phyloP scores from a whole-genome alignment of 1,284 basidiomycete species.

The Puccinia hordei region DNA sequence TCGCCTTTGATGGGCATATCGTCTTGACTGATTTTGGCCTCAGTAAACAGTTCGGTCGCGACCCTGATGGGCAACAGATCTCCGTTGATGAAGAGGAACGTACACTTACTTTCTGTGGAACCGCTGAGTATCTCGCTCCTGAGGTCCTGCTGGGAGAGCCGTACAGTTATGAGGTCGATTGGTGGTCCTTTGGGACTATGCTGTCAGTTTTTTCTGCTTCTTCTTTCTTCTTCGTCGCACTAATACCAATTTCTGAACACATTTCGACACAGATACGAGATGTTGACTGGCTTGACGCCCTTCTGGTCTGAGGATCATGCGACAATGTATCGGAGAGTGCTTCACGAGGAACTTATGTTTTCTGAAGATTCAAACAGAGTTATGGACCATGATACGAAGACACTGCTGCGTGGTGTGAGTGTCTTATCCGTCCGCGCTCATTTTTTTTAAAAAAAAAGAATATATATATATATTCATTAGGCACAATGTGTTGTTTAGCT shows the following conservation, averaged over 20 bases:
- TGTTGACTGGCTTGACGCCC: constrained; percentile 68
- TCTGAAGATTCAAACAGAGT: constrained; percentile 73
- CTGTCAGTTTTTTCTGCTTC: constrained; percentile 86
- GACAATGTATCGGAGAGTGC: constrained; percentile 87
- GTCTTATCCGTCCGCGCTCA: no score
- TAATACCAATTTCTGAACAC: constrained; percentile 54
- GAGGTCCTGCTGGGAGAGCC: constrained; percentile 81
- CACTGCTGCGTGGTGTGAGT: constrained; percentile 85
- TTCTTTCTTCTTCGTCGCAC: constrained; percentile 58
- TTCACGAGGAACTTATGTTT: constrained; percentile 84
- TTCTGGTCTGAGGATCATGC: constrained; percentile 91
- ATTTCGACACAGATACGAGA: constrained; percentile 13
- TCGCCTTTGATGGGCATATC: constrained; percentile 88
- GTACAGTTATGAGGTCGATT: constrained; percentile 93
- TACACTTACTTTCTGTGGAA: constrained; percentile 69
- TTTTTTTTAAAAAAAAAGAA: no score
- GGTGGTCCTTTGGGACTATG: constrained; percentile 98
- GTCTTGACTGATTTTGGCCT: constrained; percentile 94
- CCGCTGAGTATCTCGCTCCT: constrained; percentile 80
- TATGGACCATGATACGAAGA: constrained; percentile 91
- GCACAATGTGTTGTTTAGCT: constrained; percentile 67
- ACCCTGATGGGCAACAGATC: constrained; percentile 52
- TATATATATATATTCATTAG: no score
- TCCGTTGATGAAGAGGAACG: constrained; percentile 62
- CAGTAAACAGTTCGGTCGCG: constrained; percentile 65